Evolutionary conservation across 1,139 yeast genomes (phyloP).

Genomic region (Arxiozyma bovina): DNA sequence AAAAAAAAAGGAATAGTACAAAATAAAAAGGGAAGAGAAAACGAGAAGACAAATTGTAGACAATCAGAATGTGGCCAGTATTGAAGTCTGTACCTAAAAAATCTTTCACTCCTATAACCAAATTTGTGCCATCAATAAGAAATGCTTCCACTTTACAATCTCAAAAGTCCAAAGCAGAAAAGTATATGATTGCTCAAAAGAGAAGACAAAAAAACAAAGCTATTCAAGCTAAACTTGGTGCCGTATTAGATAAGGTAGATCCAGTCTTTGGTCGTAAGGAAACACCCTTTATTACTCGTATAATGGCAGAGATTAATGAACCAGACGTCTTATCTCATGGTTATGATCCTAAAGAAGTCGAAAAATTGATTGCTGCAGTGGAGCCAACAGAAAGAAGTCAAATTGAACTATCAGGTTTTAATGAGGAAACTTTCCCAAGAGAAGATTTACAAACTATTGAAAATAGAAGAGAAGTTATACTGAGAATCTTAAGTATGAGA

Average conservation of each 20-base stretch:
- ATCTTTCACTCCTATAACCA: neutral
- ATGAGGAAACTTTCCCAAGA: conserved; percentile 21
- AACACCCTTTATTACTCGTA: conserved; percentile 62
- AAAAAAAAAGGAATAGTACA: too few species aligned
- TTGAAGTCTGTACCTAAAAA: neutral
- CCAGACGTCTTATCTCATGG: conserved; percentile 54
- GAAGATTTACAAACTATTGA: conserved; percentile 38
- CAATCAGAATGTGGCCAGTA: neutral
- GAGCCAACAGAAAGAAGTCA: conserved; percentile 50
- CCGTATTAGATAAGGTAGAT: conserved; percentile 39
- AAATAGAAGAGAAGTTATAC: conserved; percentile 57
- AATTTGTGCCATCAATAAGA: neutral
- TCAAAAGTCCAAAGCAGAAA: conserved; percentile 21
- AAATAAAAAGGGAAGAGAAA: conserved; percentile 22
- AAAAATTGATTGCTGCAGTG: conserved; percentile 70
- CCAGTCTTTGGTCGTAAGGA: conserved; percentile 72
- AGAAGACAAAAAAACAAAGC: conserved; percentile 33
- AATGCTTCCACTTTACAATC: conserved; percentile 1
- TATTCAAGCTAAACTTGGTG: conserved; percentile 25
- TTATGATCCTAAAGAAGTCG: conserved; percentile 55
- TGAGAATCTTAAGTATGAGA: conserved; percentile 64
- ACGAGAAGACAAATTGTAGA: conserved; percentile 16
- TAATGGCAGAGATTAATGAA: conserved; percentile 55
- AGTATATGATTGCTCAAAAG: conserved; percentile 30
- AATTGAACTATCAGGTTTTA: conserved; percentile 22